Evolutionary conservation across 805 yeast genomes (phyloP), one percentile per base, ranked within the genome.

Genomic region (Metschnikowia vanudenii): DNA sequence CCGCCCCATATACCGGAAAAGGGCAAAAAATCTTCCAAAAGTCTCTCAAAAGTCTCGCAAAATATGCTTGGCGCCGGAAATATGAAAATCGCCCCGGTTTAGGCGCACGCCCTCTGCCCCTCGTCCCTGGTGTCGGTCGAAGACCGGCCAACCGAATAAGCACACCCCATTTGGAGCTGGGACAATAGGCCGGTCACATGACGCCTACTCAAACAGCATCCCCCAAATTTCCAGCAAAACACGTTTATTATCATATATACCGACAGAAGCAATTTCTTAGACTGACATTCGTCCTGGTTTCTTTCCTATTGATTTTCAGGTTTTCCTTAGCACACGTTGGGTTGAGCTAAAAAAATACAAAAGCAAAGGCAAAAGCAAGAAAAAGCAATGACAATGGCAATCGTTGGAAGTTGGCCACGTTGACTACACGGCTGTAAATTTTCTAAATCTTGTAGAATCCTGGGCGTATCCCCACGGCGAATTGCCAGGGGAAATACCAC

Each of bases 161-260:
- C n/a, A n/a, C n/a, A n/a, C n/a, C n/a, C n/a, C n/a, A n/a, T n/a
- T n/a, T n/a, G n/a, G n/a, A n/a, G n/a, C n/a, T n/a, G n/a, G n/a
- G n/a, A n/a, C n/a, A n/a, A n/a, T n/a, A n/a, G n/a, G n/a, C n/a
- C 39, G 39, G 39, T 37, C 39, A 37, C 39, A 37, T 24, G 39
- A 37, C 31, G 16, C 3, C 34, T 38, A 20, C 24, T 20, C 24
- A 20, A 7, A 20, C 24, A 20, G 24, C 24, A 20, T 20, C 24
- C 7, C 24, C 18, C 10, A 14, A 13, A 10, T 16, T 28, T 17
- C 17, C 20, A 18, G 32, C 19, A 20, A 13, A 14, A 14, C 17
- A n/a, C 12, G 9, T 30, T 30, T 30, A 30, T 30, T 30, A 30
- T n/a, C 16, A 30, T 26, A 26, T 26, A 26, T 26, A 26, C 24